Base-by-base conservation (phyloP, 495 filamentous ascomycete genomes). In the Parachaetomium inaequale region DNA sequence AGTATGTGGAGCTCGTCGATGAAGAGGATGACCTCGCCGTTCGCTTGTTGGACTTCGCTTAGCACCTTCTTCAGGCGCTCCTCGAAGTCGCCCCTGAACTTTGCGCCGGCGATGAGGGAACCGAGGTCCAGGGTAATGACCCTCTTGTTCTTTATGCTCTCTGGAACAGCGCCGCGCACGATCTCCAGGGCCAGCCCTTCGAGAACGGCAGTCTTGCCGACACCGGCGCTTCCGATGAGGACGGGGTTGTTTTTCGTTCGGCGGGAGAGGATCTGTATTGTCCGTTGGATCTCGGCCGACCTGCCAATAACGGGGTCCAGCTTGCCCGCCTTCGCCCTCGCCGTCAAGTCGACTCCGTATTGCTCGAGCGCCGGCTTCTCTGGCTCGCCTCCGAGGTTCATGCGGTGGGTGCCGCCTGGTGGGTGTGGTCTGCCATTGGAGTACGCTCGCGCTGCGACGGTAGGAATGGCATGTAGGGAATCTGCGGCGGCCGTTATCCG, bases 201-300 rank as follows among this genome's bases (percentile, higher is more conserved):
- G 12, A 98, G 71, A 31, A 98, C 89, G 1, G 94, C 94, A 1
- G 94, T 98, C 75, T 98, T 98, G 51, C 94, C 94, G 15, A 93
- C 96, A 66, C 94, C 94, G 7, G 94, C 92, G 31, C 83, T 85
- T 66, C 94, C 94, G 62, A 97, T 96, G 31, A 97, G 78, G 21
- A 97, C 93, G 1, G 94, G 94, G 63, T 98, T 98, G 71, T 98
- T 98, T 74, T 98, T 98, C 6, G 94, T 97, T 52, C 94, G 81
- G 58, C 94, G 81, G 12, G 93, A 97, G 14, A 98, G 77, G 26
- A 98, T 85, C 67, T 98, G 94, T 34, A 98, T 96, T 5, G 93
- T 96, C 50, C 95, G 81, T 70, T 96, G 89, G 51, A 97, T 95
- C 75, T 96, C 92, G 8, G 84, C 80, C 66, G 96, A 92, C 71